Percentiles rank a stretch among this genome's conserved stretches.
phyloP scores from a whole-genome alignment of 2,329 filamentous ascomycete genomes.

The Zarea fungicola region DNA sequence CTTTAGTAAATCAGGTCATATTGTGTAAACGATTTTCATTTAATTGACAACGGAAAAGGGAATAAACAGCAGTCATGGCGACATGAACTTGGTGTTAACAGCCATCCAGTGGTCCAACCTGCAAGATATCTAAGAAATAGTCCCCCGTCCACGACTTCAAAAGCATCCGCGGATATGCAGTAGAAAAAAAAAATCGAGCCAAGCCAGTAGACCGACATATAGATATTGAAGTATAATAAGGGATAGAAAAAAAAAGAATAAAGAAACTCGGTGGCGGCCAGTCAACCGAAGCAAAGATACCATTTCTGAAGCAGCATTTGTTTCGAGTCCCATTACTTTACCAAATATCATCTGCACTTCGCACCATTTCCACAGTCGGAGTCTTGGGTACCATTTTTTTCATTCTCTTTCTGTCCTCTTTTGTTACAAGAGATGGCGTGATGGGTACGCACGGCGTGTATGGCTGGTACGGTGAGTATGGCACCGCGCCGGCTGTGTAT shows the following conservation, averaged over 20 bases:
- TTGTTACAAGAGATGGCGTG: constrained; percentile 68
- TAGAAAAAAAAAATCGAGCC: background rate
- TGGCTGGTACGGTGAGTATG: constrained; percentile 76
- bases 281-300: no score
- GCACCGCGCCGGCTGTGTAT: constrained; percentile 55
- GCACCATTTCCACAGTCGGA: constrained; percentile 57
- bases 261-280: no score
- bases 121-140: background rate
- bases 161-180: background rate
- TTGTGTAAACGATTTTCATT: background rate
- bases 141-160: background rate
- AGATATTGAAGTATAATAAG: background rate
- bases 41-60: background rate
- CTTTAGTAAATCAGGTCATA: background rate
- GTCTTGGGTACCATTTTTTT: constrained; percentile 59
- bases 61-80: background rate
- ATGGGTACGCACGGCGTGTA: constrained; percentile 71
- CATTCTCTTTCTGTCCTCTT: constrained; percentile 64
- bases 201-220: background rate
- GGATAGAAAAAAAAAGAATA: no score
- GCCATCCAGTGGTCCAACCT: background rate
- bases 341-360: constrained; percentile 60
- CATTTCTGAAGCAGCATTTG: no score
- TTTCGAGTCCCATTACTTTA: constrained; percentile 27
- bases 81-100: background rate